These are phyloP conservation scores for Silene uniflora DNA, from an alignment of 148 eudicot genomes.

Conservation along the genomic window DNA sequence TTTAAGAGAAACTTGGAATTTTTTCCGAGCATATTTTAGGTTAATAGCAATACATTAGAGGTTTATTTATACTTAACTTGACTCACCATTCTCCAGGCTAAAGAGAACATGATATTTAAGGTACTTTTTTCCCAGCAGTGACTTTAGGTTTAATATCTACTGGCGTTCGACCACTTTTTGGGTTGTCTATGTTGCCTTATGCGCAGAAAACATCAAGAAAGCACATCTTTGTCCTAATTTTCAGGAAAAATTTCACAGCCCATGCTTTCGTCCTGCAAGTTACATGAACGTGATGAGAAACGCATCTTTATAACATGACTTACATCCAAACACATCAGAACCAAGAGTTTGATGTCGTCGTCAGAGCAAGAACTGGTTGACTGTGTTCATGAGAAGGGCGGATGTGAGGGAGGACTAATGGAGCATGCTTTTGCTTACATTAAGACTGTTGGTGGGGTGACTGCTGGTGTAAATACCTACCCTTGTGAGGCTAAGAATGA, in stretches of 20 bases:
- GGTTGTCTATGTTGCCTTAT: neutral
- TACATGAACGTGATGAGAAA: neutral
- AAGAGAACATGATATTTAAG: no score
- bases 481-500: slow-evolving; percentile 65
- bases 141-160: no score
- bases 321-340: neutral
- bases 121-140: no score
- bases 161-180: no score
- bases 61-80: no score
- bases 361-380: slow-evolving; percentile 79
- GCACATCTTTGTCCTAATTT: neutral
- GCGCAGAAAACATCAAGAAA: neutral
- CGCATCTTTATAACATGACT: neutral
- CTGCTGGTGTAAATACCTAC: slow-evolving; percentile 45
- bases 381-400: slow-evolving; percentile 47
- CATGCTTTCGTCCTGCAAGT: no score
- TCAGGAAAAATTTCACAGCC: neutral
- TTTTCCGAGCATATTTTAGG: no score
- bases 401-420: slow-evolving; percentile 86
- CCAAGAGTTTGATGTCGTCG: slow-evolving; percentile 46
- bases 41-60: no score
- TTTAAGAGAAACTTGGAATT: no score
- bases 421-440: slow-evolving; percentile 69
- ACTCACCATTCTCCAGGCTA: no score
- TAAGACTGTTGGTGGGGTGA: slow-evolving; percentile 55